Percentiles rank a stretch among this genome's conserved stretches.
phyloP scores from a whole-genome alignment of 2,329 filamentous ascomycete species.

The Neophaeococcomyces aloes region DNA sequence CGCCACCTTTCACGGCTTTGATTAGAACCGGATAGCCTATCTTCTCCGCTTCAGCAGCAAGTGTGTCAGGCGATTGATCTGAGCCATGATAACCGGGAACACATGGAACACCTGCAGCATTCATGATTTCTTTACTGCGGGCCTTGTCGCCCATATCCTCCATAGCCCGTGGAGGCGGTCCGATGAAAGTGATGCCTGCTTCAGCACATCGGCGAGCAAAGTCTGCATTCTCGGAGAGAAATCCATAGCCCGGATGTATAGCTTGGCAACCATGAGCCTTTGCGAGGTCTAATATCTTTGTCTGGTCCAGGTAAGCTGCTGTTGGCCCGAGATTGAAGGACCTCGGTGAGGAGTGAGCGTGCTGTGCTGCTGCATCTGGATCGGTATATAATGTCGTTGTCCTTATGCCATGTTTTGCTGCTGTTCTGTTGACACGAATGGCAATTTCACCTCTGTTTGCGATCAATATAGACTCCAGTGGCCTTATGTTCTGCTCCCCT shows the following conservation, averaged over 20 bases:
- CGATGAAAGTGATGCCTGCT: conserved; percentile 88
- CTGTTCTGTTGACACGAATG: conserved; percentile 80
- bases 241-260: conserved; percentile 93
- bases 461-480: conserved; percentile 48
- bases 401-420: conserved; percentile 74
- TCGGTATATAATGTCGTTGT: conserved; percentile 94
- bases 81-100: conserved; percentile 90
- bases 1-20: conserved; percentile 55
- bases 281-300: conserved; percentile 80
- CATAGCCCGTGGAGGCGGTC: conserved; percentile 68
- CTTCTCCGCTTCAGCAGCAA: conserved; percentile 61
- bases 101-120: conserved; percentile 82
- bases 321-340: conserved; percentile 74
- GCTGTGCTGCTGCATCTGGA: conserved; percentile 75
- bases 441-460: conserved; percentile 97
- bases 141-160: conserved; percentile 87
- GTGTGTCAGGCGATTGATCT: conserved; percentile 58
- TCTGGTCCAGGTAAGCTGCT: conserved; percentile 83
- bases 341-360: conserved; percentile 74
- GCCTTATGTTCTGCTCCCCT: conserved; percentile 7
- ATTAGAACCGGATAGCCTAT: conserved; percentile 56
- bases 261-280: conserved; percentile 79
- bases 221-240: conserved; percentile 68
- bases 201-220: conserved; percentile 84
- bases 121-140: conserved; percentile 94